Base-by-base conservation (phyloP, 2,329 filamentous ascomycete genomes). In the Nigrospora oryzae region DNA sequence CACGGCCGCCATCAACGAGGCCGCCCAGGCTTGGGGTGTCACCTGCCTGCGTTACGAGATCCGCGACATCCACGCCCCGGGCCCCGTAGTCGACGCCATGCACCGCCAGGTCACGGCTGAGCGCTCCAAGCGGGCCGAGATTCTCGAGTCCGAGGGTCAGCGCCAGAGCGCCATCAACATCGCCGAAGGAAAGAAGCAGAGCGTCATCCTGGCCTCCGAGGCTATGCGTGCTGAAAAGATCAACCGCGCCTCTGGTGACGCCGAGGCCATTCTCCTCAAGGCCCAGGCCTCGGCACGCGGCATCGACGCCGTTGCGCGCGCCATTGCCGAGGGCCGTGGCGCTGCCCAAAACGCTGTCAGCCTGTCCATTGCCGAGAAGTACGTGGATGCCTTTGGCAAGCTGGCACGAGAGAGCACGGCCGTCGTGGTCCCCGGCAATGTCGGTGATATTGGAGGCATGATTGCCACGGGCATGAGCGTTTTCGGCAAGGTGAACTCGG, bases 121-220 rank as follows among this genome's bases (percentile, higher is more conserved):
- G 71, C 86, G 93, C 36, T 94, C 87, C 59, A 98, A 98, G 77
- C 85, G 93, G 52, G 93, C 93, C 46, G 93, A 98, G 70, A 98
- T 98, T 57, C 75, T 98, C 40, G 93, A 98, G 47, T 95, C 89
- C 0, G 93, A 98, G 63, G 93, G 93, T 68, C 93, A 98, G 69
- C 78, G 93, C 51, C 93, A 98, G 70, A 91, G 84, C 58, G 93
- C 93, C 35, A 98, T 98, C 77, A 98, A 98, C 66, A 96, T 98
- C 54, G 93, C 93, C 45, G 93, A 98, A 73, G 93, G 93, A 64
- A 82, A 84, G 67, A 98, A 98, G 73, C 93, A 97, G 74, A 89
- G 84, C 55, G 91, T 96, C 17, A 98, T 98, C 56, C 75, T 98
- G 19, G 93, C 93, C 0, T 96, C 89, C 10, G 93, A 98, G 68